These are phyloP conservation scores for Posidonia oceanica DNA, from an alignment of 116 monocot genomes.

Conservation along the genomic window DNA sequence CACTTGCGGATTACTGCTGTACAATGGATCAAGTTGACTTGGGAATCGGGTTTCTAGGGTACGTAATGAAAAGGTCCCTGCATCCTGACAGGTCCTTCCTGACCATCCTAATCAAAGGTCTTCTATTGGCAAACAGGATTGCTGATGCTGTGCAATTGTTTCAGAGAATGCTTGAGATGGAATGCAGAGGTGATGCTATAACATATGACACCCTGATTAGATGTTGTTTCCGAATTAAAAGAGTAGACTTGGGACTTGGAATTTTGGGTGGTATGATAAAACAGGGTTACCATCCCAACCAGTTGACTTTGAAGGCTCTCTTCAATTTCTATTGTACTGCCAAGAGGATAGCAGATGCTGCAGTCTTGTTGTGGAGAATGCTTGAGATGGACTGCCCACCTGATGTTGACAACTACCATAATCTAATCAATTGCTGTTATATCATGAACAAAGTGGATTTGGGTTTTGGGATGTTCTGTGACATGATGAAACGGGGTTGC, in stretches of 20 bases:
- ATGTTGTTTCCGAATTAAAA: neutral
- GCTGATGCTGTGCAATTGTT: slow-evolving; percentile 13
- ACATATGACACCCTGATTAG: slow-evolving; percentile 8
- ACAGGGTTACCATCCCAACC: neutral
- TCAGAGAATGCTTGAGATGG: slow-evolving; percentile 8
- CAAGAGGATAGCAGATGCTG: neutral
- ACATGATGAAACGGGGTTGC: slow-evolving; percentile 13
- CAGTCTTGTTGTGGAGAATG: neutral
- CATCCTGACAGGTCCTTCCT: too few species aligned
- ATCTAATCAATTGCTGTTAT: neutral
- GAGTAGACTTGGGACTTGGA: neutral
- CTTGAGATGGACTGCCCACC: neutral
- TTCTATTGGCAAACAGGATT: neutral
- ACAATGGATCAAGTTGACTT: too few species aligned
- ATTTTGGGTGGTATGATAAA: neutral
- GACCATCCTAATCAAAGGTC: too few species aligned
- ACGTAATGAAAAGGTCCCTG: too few species aligned
- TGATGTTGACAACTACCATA: neutral
- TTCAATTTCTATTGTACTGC: neutral
- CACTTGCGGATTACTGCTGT: too few species aligned
- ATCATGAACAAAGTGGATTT: neutral
- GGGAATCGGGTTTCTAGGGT: too few species aligned
- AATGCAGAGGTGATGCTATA: slow-evolving; percentile 10
- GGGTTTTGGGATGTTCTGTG: slow-evolving; percentile 15
- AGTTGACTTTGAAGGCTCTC: neutral